Conservation (phyloP, 108 stramenopile species). For the Pinguiococcus pyrenoidosus region DNA sequence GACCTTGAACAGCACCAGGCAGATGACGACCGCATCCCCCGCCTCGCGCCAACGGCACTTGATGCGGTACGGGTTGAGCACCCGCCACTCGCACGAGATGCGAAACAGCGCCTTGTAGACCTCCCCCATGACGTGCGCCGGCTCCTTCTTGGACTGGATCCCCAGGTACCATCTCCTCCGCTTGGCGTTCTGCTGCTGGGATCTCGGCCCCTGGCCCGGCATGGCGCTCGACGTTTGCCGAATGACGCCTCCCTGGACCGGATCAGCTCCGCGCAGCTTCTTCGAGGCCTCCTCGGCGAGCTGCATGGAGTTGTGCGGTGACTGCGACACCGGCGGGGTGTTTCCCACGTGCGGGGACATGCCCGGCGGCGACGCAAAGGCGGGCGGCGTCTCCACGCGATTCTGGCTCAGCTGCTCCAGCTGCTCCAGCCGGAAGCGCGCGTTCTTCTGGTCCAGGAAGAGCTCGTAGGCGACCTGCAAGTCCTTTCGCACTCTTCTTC, state of each 20-base stretch:
- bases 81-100: constrained; percentile 82
- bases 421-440: constrained; percentile 20
- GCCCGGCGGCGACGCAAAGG: no score
- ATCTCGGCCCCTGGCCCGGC: constrained; percentile 2
- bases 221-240: background rate
- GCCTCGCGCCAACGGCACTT: constrained; percentile 68
- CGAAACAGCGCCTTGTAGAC: constrained; percentile 92
- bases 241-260: background rate
- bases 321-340: no score
- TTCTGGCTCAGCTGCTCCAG: background rate
- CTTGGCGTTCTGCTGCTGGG: constrained; percentile 5
- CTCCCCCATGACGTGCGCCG: constrained; percentile 98
- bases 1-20: constrained; percentile 91
- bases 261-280: background rate
- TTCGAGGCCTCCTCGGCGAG: background rate
- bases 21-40: constrained; percentile 77
- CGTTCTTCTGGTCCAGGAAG: constrained; percentile 88
- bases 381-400: background rate
- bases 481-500: constrained; percentile 9
- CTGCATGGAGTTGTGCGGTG: no score
- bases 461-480: constrained; percentile 89
- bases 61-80: constrained; percentile 72
- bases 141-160: constrained; percentile 96
- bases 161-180: constrained; percentile 94
- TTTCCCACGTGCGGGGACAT: no score